Conservation (phyloP, 306 rosid genomes). For the Rosa lucieae region DNA sequence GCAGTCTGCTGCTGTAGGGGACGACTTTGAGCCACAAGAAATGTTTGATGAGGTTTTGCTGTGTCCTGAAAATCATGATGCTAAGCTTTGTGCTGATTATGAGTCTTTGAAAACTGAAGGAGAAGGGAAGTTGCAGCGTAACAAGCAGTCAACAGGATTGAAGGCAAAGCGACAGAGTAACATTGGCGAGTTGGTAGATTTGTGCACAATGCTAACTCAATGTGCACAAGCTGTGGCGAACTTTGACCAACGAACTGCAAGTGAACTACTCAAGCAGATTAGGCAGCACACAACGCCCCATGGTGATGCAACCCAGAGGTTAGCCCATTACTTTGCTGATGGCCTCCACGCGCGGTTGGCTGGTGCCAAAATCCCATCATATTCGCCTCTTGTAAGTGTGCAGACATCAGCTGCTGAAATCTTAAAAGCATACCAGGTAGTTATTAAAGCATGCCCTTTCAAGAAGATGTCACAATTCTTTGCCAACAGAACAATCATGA, state of each 20-base stretch:
- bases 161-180: slow-evolving; percentile 16
- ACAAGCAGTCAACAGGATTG: slow-evolving; percentile 15
- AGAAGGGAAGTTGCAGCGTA: slow-evolving; percentile 16
- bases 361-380: slow-evolving; percentile 25
- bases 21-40: slow-evolving; percentile 31
- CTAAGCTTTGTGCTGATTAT: background rate
- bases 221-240: slow-evolving; percentile 42
- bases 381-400: slow-evolving; percentile 18
- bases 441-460: slow-evolving; percentile 40
- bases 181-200: slow-evolving; percentile 28
- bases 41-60: slow-evolving; percentile 38
- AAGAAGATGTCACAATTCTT: slow-evolving; percentile 22
- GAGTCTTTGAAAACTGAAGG: slow-evolving; percentile 15
- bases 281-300: slow-evolving; percentile 31
- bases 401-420: slow-evolving; percentile 38
- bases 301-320: slow-evolving; percentile 41
- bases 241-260: slow-evolving; percentile 29
- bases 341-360: slow-evolving; percentile 43
- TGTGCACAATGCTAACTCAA: slow-evolving; percentile 37
- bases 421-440: slow-evolving; percentile 29
- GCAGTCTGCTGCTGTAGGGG: slow-evolving; percentile 28
- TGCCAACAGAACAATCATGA: slow-evolving; percentile 34
- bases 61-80: slow-evolving; percentile 8
- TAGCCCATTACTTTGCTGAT: slow-evolving; percentile 45
- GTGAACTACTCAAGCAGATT: slow-evolving; percentile 29